Evolutionary conservation across 225 moss, liverwort and hornwort genomes (phyloP), one percentile per base, ranked within the genome.

Genomic region (Pseudoscleropodium purum): DNA sequence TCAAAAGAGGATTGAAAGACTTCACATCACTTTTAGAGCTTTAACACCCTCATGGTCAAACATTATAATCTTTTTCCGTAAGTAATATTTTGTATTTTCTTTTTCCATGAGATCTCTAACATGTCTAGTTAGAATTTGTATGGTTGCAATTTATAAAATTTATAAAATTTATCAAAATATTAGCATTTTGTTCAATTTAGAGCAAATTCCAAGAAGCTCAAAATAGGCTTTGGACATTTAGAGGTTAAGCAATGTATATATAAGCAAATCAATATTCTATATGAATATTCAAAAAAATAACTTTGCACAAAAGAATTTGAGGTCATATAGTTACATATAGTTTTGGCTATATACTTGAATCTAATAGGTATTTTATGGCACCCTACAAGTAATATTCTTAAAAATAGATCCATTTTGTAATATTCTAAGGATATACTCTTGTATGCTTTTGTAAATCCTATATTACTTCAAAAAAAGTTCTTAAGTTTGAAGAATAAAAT

Each of bases 261-360:
- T 18, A 17, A 74, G 10, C 10, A 18, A 29, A 43, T 43, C 27
- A 43, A 73, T 43, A 43, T 29, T 73, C 0, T 43, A 2, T 10
- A 29, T 29, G 9, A 43, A 73, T n/a, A n/a, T 43, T 73, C 2
- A 0, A 43, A 3, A 0, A 43, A 5, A 2, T 43, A 43, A 43
- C 9, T 16, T 27, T 73, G 27, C 1, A 16, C 0, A 1, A 1
- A 0, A 27, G 0, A 72, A 27, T 72, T 0, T 15, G 0, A 4
- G 15, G 10, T 17, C 10, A 29, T 2, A 17, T 29, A 11, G 59
- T 23, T 60, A 73, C 3, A 45, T 30, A 2, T 74, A 30, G 18
- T 45, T 16, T 45, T 45, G 3, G 10, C 2, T 29, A 4, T 74
- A 45, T 0, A 17, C 3, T 1, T 45, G 0, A 73, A 9, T 17